These are phyloP conservation scores for Wickerhamomyces xylosicus DNA, from an alignment of 805 yeast species.

Conservation along the genomic window DNA sequence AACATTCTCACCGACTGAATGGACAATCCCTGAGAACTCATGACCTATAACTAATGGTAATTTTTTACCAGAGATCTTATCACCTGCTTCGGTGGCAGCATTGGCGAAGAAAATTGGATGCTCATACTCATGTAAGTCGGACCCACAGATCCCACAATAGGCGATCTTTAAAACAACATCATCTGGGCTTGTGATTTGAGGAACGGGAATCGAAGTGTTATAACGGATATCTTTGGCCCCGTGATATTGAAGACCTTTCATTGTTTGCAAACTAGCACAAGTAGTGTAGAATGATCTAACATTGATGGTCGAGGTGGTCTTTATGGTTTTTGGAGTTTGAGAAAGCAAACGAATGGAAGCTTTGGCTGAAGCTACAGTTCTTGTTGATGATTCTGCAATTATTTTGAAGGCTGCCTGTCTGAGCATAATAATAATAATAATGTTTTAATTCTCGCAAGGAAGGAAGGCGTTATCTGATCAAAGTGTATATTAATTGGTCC, in stretches of 20 bases:
- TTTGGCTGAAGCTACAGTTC: too few relatives aligned
- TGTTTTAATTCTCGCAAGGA: too few relatives aligned
- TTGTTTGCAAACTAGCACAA: slow-evolving; percentile 4
- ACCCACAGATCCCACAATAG: slow-evolving; percentile 50
- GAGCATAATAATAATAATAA: too few relatives aligned
- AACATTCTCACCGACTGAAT: slow-evolving; percentile 39
- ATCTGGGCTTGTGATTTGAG: slow-evolving; percentile 24
- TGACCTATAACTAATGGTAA: slow-evolving; percentile 53
- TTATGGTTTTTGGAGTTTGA: background rate
- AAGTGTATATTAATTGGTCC: too few relatives aligned
- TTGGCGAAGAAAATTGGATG: slow-evolving; percentile 54
- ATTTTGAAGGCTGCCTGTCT: too few relatives aligned
- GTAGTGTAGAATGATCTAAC: background rate
- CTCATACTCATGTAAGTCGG: slow-evolving; percentile 48
- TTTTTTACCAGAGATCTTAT: slow-evolving; percentile 22
- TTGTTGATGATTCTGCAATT: too few relatives aligned
- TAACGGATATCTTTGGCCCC: slow-evolving; percentile 28
- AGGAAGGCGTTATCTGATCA: too few relatives aligned
- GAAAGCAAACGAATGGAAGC: background rate
- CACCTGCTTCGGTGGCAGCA: slow-evolving; percentile 26
- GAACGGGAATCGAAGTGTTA: slow-evolving; percentile 23
- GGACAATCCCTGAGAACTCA: slow-evolving; percentile 52
- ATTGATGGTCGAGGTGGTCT: background rate
- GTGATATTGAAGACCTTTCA: slow-evolving; percentile 32
- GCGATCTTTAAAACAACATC: slow-evolving; percentile 35